Evolutionary conservation across 306 rosid genomes (phyloP).

Genomic region (Crataegus laevigata): DNA sequence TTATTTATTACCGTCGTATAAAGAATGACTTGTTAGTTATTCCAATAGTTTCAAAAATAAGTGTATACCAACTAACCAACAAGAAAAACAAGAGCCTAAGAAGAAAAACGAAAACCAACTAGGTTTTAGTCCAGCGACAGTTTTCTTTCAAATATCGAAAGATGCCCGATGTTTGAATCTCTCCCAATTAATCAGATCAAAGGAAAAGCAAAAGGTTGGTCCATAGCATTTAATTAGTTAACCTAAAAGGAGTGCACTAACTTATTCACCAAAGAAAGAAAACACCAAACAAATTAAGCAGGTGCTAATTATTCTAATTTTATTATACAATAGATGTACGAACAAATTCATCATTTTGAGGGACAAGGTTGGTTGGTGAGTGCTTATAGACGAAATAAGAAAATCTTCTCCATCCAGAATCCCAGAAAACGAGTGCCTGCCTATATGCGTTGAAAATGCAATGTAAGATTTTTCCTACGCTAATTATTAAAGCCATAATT

Average conservation of each 20-base stretch:
- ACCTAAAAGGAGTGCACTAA: neutral
- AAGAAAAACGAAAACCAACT: no score
- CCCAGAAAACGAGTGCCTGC: neutral
- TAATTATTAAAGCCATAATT: neutral
- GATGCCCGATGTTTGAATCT: no score
- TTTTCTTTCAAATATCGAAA: no score
- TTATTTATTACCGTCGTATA: no score
- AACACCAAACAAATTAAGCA: neutral
- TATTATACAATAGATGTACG: neutral
- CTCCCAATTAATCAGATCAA: neutral
- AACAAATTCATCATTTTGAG: neutral
- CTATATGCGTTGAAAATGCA: neutral
- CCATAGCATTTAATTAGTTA: neutral
- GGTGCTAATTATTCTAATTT: neutral
- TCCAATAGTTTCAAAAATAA: neutral
- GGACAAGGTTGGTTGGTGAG: neutral
- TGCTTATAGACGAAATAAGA: neutral
- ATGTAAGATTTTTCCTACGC: neutral
- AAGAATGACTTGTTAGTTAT: neutral
- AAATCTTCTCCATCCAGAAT: neutral
- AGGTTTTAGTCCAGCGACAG: no score
- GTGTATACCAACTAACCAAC: neutral
- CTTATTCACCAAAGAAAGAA: neutral
- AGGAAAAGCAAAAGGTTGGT: neutral
- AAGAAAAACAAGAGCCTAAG: neutral